phyloP scores from a whole-genome alignment of 2,329 filamentous ascomycete genomes.

The Clonostachys sp. region DNA sequence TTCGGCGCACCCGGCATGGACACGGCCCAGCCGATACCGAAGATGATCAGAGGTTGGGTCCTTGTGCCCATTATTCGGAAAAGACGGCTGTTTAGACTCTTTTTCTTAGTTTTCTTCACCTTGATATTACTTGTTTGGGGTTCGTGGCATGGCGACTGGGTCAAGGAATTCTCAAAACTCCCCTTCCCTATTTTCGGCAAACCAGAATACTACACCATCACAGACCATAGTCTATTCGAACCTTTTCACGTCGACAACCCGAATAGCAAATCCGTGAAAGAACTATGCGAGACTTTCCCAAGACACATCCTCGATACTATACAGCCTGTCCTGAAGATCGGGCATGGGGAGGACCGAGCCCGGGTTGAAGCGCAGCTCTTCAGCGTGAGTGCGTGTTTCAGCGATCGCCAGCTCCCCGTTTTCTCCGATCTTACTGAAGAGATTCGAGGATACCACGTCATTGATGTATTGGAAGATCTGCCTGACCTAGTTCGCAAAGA shows the following conservation, averaged over 20 bases:
- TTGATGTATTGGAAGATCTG: slow-evolving; percentile 40
- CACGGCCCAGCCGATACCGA: too few relatives aligned
- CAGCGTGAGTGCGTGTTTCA: slow-evolving; percentile 47
- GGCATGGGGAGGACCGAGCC: slow-evolving; percentile 16
- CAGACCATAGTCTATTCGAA: slow-evolving; percentile 19
- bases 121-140: too few relatives aligned
- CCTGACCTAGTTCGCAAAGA: slow-evolving; percentile 17
- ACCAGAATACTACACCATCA: slow-evolving; percentile 13
- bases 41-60: too few relatives aligned
- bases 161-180: too few relatives aligned
- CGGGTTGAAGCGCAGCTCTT: slow-evolving; percentile 36
- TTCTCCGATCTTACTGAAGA: slow-evolving; percentile 45
- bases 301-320: slow-evolving; percentile 20
- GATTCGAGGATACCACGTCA: slow-evolving; percentile 32
- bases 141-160: too few relatives aligned
- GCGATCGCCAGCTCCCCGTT: slow-evolving; percentile 32
- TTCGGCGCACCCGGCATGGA: too few relatives aligned
- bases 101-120: too few relatives aligned
- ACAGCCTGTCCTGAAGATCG: slow-evolving; percentile 25
- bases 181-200: too few relatives aligned
- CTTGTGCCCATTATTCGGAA: too few relatives aligned
- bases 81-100: too few relatives aligned
- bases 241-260: slow-evolving; percentile 18
- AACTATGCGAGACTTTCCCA: slow-evolving; percentile 23
- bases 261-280: slow-evolving; percentile 11